Percentiles rank a stretch among this genome's conserved stretches.
phyloP scores from a whole-genome alignment of 2,329 filamentous ascomycete species.

The Neofusicoccum umdonicola region DNA sequence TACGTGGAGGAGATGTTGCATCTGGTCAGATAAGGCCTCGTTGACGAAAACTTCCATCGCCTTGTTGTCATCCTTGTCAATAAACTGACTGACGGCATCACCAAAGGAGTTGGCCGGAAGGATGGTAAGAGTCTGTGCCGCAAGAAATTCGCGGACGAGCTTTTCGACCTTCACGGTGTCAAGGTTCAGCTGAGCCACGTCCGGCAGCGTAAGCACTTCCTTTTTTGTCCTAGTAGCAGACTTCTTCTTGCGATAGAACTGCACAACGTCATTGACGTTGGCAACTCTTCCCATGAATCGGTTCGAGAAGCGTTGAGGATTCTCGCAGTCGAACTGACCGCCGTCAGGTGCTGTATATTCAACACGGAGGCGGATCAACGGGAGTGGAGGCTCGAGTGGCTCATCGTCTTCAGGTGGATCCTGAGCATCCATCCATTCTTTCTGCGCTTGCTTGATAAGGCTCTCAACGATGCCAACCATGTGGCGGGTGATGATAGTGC shows the following conservation, averaged over 20 bases:
- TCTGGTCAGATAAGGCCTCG: slow-evolving; percentile 42
- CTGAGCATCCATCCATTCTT: slow-evolving; percentile 78
- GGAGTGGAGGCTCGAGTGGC: slow-evolving; percentile 66
- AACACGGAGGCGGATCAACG: slow-evolving; percentile 84
- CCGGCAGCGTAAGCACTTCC: too few relatives aligned
- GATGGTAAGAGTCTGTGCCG: slow-evolving; percentile 85
- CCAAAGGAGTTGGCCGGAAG: slow-evolving; percentile 89
- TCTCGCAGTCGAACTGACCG: slow-evolving; percentile 84
- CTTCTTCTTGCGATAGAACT: slow-evolving; percentile 89
- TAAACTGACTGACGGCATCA: slow-evolving; percentile 88
- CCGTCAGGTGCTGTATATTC: slow-evolving; percentile 85
- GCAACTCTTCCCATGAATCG: slow-evolving; percentile 87
- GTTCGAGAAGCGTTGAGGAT: slow-evolving; percentile 93
- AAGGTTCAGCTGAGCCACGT: slow-evolving; percentile 57
- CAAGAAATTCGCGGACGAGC: slow-evolving; percentile 82
- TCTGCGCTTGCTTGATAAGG: slow-evolving; percentile 80
- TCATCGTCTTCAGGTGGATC: slow-evolving; percentile 54
- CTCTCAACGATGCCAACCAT: slow-evolving; percentile 77
- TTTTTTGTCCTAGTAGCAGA: too few relatives aligned
- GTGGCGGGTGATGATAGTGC: slow-evolving; percentile 72
- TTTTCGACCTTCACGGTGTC: slow-evolving; percentile 85
- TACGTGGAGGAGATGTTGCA: slow-evolving; percentile 40
- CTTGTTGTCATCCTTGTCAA: slow-evolving; percentile 92
- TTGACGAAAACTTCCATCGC: slow-evolving; percentile 63
- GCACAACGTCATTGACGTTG: slow-evolving; percentile 89